These are phyloP conservation scores for Actinomortierella wolfii DNA, from an alignment of 371 early-diverging fungal species.

Conservation along the genomic window DNA sequence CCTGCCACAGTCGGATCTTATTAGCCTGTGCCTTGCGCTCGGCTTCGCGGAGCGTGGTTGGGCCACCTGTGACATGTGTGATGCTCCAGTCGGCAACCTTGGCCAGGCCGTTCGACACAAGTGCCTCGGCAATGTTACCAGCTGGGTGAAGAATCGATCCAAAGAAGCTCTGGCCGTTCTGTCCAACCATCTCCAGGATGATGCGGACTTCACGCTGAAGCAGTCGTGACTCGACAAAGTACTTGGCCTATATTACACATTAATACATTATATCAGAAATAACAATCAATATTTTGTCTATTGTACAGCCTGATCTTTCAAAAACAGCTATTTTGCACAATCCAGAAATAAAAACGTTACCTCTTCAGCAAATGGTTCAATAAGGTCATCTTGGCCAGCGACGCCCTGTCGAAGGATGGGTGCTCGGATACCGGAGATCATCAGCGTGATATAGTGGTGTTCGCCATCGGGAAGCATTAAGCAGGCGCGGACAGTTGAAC, in stretches of 20 bases:
- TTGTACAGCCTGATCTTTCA: no score
- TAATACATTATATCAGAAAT: no score
- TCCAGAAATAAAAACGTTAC: conserved; percentile 7
- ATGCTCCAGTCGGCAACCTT: conserved; percentile 90
- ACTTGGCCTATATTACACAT: conserved; percentile 77
- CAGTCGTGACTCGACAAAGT: conserved; percentile 88
- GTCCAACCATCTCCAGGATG: conserved; percentile 74
- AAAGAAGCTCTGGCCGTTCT: conserved; percentile 68
- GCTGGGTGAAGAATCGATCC: conserved; percentile 84
- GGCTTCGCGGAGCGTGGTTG: conserved; percentile 74
- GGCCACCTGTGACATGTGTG: conserved; percentile 76
- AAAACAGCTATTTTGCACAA: no score
- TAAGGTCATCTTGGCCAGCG: conserved; percentile 68
- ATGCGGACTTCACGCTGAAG: conserved; percentile 91
- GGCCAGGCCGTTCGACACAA: conserved; percentile 84
- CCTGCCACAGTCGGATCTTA: conserved; percentile 81
- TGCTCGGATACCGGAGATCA: conserved; percentile 88
- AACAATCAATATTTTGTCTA: neutral
- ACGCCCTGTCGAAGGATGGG: conserved; percentile 82
- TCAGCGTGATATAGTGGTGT: conserved; percentile 77
- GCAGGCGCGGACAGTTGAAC: conserved; percentile 81
- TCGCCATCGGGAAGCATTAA: conserved; percentile 64
- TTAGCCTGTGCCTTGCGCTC: conserved; percentile 61
- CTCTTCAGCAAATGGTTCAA: conserved; percentile 93
- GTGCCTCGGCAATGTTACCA: conserved; percentile 92